These are phyloP conservation scores for Exophiala spinifera DNA, from an alignment of 2,329 filamentous ascomycete genomes.

Conservation along the genomic window DNA sequence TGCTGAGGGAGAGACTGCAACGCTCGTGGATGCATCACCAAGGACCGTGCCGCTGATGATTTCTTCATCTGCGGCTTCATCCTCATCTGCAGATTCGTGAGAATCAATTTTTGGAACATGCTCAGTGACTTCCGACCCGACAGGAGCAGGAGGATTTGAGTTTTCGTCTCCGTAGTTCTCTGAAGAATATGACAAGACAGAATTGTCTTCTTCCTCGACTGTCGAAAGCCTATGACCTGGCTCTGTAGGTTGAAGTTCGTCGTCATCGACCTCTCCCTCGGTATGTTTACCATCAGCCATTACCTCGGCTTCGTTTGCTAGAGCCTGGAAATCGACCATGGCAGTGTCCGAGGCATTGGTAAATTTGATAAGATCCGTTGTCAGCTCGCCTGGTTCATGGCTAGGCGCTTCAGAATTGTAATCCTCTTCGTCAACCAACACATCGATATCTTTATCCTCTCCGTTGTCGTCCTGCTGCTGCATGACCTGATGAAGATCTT, in stretches of 20 bases:
- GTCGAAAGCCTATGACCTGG: conserved; percentile 3
- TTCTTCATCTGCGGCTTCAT: not conserved
- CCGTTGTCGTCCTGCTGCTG: not conserved
- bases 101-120: too few relatives aligned
- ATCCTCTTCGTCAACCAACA: conserved; percentile 13
- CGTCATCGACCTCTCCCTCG: conserved; percentile 37
- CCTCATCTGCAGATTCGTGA: conserved; percentile 3
- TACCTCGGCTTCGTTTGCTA: conserved; percentile 24
- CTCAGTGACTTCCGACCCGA: not conserved
- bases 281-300: conserved; percentile 13
- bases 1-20: conserved; percentile 6
- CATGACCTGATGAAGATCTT: conserved; percentile 19
- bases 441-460: conserved; percentile 10
- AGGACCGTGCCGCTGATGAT: not conserved
- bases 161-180: conserved; percentile 69
- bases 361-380: conserved; percentile 27
- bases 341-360: conserved; percentile 25
- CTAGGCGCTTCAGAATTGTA: conserved; percentile 23
- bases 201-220: conserved; percentile 16
- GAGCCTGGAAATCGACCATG: conserved; percentile 26
- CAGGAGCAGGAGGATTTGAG: conserved; percentile 30
- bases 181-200: conserved; percentile 54
- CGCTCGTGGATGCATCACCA: conserved; percentile 4
- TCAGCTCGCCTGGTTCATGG: conserved; percentile 13
- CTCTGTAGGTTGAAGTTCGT: not conserved